Evolutionary conservation across 495 filamentous ascomycete genomes (phyloP), one percentile per base, ranked within the genome.

Genomic region (Neurospora sp.): DNA sequence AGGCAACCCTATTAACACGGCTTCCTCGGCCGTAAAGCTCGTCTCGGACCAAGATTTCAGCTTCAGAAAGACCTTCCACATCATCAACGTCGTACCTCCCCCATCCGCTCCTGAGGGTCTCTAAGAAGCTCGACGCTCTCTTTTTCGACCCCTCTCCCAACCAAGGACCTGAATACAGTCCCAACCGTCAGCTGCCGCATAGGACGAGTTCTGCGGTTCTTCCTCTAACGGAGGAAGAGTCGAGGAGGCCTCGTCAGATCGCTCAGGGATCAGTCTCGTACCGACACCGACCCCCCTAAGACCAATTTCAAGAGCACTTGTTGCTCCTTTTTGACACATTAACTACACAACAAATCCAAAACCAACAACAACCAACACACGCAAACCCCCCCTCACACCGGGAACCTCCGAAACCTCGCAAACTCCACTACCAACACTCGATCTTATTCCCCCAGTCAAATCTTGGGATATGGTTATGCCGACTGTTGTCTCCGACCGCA

Each of bases 171-270:
- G 81, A 78, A 77, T 85, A 84, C 79, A 84, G 73, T 86, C 83
- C 85, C 86, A 85, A 83, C 81, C 82, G 87, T 89, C 92, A 95
- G 92, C 94, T 96, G 94, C 94, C 94, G 94, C 94, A 98, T 98
- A 98, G 92, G 92, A 94, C 89, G 90, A 87, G 89, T 91, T 90
- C 88, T 90, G 87, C 89, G 91, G 90, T 94, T 95, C 94, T 98
- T 96, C 94, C 93, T 94, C 94, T 96, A 85, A 84, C 82, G 76
- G 93, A 91, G 93, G 93, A 92, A 94, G 93, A 92, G 91, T 95
- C 92, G 90, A 90, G 90, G 89, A 91, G 91, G 88, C 90, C 90
- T 90, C 88, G 91, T 89, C 90, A 91, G 90, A 89, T 91, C 89
- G 88, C 88, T 86, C 85, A 90, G 85, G 92, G 91, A 89, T 91